Evolutionary conservation across 169 alveolate species (phyloP), one percentile per base, ranked within the genome.

Genomic region (Plasmodium gallinaceum): DNA sequence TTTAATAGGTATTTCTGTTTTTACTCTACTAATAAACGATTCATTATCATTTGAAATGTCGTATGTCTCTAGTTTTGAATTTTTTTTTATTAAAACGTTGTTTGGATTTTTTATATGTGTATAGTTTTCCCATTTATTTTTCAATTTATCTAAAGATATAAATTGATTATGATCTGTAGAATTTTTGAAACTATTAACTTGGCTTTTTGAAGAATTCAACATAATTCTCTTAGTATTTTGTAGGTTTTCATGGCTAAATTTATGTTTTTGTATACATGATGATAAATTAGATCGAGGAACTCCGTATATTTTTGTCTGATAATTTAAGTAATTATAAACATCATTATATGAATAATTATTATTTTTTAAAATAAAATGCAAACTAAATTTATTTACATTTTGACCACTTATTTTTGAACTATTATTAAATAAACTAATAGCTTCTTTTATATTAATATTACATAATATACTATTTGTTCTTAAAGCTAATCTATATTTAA

Each of bases 311-410:
- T 76, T 76, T 4, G 89, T 76, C 5, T 57, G 52, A 24, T 76
- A 57, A 46, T 76, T 62, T 22, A 76, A n/a, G 26, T 64, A 51
- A 54, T 48, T 24, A 76, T 76, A 76, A 8, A 65, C 5, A 51
- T 76, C 64, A 57, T 42, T 76, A 9, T 65, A 57, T 46, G 52
- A 10, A 68, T 76, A 76, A 68, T 76, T 76, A 64, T 68, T 51
- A 76, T 76, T 76, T 76, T 76, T 76, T 20, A 76, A 76, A 51
- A 76, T 64, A 64, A 76, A 58, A 37, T 76, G 89, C 65, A 76
- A 20, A 37, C 89, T 76, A 43, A 76, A 76, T 68, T 76, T 76
- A 65, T 76, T 76, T 18, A 76, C 66, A 62, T 76, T 76, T 7
- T 68, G 89, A 51, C 89, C 89, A 45, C 37, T 68, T 66, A 76